Evolutionary conservation across 2,329 filamentous ascomycete species (phyloP), one percentile per base, ranked within the genome.

Genomic region (Trichocomaceae sp.): DNA sequence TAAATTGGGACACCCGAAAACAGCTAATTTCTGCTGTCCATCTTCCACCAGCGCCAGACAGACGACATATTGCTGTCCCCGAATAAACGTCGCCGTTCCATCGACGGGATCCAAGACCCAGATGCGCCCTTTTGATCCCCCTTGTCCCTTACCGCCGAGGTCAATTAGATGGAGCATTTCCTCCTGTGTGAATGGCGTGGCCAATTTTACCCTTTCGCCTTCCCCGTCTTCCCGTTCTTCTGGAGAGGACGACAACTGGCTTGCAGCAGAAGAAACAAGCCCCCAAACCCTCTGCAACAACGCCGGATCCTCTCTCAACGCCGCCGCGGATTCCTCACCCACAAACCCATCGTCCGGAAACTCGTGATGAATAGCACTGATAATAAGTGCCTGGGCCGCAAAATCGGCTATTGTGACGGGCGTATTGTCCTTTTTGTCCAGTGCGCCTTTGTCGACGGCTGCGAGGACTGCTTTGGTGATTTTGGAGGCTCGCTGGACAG

Each of bases 51-150:
- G 68, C 2, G 79, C 78, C 19, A 85, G 69, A 57, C 80, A 81
- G 3, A 86, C 80, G 2, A 79, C 83, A 57, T 85, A 86, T 67
- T 86, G 83, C 66, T 82, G 75, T 2, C 80, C 80, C 39, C 70
- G 70, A 59, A 86, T 77, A 56, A 84, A 86, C 0, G 82, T 80
- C 15, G 78, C 79, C 1, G 83, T 86, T 29, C 83, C 83, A 60
- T 86, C 83, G 7, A 86, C 79, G 0, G 83, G 83, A 62, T 86
- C 83, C 64, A 86, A 77, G 29, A 83, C 77, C 83, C 83, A 86
- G 50, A 80, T 75, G 1, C 77, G 70, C 2, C 67, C 76, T 57
- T 60, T 71, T 58, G 62, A 64, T 5, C 66, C 68, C 46, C 69
- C 70, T 9, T 66, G 59, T 1, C 75, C 76, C 2, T 70, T 64